phyloP scores from a whole-genome alignment of 140 eudicot genomes.

The Ambrosia hybrid region DNA sequence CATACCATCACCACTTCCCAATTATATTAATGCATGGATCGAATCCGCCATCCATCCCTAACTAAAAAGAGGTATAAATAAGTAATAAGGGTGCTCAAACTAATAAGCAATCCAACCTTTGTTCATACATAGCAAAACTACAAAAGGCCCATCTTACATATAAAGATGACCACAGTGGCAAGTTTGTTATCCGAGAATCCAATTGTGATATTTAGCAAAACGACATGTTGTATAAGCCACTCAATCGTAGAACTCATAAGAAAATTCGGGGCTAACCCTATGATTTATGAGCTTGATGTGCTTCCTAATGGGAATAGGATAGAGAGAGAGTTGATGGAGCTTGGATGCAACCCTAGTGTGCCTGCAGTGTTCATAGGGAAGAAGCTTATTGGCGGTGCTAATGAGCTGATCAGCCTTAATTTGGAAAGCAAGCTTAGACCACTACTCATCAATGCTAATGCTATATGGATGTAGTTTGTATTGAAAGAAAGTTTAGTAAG shows the following conservation, averaged over 20 bases:
- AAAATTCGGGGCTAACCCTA: conserved; percentile 40
- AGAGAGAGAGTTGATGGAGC: conserved; percentile 31
- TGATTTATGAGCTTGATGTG: conserved; percentile 38
- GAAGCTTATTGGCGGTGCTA: conserved; percentile 38
- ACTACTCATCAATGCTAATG: conserved; percentile 31
- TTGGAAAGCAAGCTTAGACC: conserved; percentile 39
- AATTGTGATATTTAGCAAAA: conserved; percentile 37
- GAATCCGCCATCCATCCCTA: conserved; percentile 12
- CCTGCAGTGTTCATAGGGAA: conserved; percentile 42
- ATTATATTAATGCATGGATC: conserved; percentile 11
- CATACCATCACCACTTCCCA: not conserved
- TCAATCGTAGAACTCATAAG: conserved; percentile 35
- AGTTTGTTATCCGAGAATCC: conserved; percentile 34
- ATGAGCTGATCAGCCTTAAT: conserved; percentile 32
- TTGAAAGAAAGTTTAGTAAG: not conserved
- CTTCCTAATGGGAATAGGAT: conserved; percentile 26
- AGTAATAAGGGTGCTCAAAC: conserved; percentile 11
- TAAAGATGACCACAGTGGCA: conserved; percentile 23
- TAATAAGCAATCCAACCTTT: conserved; percentile 4
- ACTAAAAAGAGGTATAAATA: conserved; percentile 22
- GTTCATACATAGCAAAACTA: not conserved
- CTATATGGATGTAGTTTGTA: conserved; percentile 30
- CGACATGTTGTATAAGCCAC: conserved; percentile 41
- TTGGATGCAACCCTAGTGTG: conserved; percentile 40
- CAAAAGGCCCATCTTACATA: not conserved